Percentiles rank a stretch among this genome's conserved stretches.
These are phyloP conservation scores for Asclepias syriaca DNA, from an alignment of 257 asterid genomes.

Conservation along the genomic window DNA sequence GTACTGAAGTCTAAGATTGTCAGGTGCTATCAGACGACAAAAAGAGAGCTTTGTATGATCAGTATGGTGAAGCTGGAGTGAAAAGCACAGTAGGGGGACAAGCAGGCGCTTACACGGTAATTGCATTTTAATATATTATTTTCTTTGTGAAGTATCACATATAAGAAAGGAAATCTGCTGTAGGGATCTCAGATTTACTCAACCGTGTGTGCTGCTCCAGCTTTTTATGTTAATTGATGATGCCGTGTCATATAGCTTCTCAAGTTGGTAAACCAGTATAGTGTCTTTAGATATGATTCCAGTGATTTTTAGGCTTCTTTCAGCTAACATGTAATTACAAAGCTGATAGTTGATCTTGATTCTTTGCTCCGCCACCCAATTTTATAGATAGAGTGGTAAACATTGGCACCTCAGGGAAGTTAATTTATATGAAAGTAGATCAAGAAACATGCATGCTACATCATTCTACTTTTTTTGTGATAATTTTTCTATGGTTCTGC, in stretches of 20 bases:
- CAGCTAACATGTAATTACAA: background rate
- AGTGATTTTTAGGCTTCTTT: background rate
- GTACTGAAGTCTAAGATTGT: constrained; percentile 48
- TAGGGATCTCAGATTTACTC: background rate
- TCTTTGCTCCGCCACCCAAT: background rate
- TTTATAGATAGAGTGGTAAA: background rate
- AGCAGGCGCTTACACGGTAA: constrained; percentile 88
- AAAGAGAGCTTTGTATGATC: constrained; percentile 93
- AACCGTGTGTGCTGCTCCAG: background rate
- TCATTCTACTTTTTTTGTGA: background rate
- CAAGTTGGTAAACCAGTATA: background rate
- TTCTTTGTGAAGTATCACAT: constrained; percentile 4
- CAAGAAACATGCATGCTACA: background rate
- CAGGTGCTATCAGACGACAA: constrained; percentile 99
- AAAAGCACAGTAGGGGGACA: constrained; percentile 74
- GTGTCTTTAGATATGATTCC: background rate
- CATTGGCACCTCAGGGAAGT: background rate
- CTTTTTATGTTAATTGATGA: background rate
- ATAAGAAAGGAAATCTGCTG: constrained; percentile 4
- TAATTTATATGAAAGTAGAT: background rate
- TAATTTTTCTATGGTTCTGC: constrained; percentile 18
- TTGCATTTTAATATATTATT: constrained; percentile 8
- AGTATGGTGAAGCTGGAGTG: constrained; percentile 97
- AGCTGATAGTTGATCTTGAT: background rate
- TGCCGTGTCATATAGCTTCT: background rate